Conservation (phyloP, 176 grass and related monocot genomes). For the Aegilops longissima region DNA sequence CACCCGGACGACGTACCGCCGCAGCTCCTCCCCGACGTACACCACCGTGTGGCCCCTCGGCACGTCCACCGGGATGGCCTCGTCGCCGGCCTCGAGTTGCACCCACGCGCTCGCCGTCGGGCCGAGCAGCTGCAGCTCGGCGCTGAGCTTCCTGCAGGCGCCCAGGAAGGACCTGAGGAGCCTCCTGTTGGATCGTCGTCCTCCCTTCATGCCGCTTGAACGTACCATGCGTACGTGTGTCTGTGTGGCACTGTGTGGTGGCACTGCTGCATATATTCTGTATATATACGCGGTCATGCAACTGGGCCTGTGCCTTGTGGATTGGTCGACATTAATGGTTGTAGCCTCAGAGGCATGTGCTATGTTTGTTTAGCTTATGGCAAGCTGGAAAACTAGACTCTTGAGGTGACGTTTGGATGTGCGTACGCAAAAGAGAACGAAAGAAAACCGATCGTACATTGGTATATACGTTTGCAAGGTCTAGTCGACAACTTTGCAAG, state of each 20-base stretch:
- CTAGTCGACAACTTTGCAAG: neutral
- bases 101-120: slow-evolving; percentile 29
- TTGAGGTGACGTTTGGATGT: slow-evolving; percentile 10
- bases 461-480: neutral
- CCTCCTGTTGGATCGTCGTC: slow-evolving; percentile 17
- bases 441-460: neutral
- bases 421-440: neutral
- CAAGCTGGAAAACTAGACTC: slow-evolving; percentile 39
- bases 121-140: neutral
- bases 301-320: neutral
- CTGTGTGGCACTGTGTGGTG: neutral
- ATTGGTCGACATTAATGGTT: slow-evolving; percentile 26
- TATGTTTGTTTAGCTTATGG: neutral
- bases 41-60: slow-evolving; percentile 85
- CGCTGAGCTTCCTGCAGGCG: slow-evolving; percentile 50
- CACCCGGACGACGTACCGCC: slow-evolving; percentile 63
- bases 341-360: slow-evolving; percentile 20
- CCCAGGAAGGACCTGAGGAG: slow-evolving; percentile 49
- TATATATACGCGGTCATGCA: neutral
- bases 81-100: slow-evolving; percentile 1
- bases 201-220: slow-evolving; percentile 30
- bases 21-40: slow-evolving; percentile 72
- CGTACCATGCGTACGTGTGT: neutral
- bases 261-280: neutral
- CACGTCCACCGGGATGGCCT: slow-evolving; percentile 65